These are phyloP conservation scores for Hymenoscyphus repandus DNA, from an alignment of 2,329 filamentous ascomycete genomes.

Conservation along the genomic window DNA sequence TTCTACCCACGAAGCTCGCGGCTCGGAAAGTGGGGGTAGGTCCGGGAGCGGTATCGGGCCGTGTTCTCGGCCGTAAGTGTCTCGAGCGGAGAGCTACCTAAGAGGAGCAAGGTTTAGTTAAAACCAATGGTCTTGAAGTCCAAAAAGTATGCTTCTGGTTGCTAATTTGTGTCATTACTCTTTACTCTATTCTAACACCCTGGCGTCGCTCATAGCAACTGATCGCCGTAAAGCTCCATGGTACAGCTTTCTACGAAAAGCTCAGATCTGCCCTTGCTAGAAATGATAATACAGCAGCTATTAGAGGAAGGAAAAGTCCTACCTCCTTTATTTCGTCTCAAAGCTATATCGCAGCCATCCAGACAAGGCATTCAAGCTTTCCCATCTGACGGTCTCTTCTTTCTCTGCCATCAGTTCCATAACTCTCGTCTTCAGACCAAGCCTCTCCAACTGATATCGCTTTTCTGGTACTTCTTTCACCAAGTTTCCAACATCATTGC, in stretches of 20 bases:
- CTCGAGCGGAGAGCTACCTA: too few species aligned
- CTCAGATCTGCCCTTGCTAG: not conserved
- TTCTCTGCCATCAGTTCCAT: constrained; percentile 70
- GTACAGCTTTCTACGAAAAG: constrained; percentile 7
- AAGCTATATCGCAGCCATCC: constrained; percentile 72
- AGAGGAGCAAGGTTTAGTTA: too few species aligned
- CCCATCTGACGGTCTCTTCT: constrained; percentile 68
- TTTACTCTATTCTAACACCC: constrained; percentile 24
- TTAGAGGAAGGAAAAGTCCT: not conserved
- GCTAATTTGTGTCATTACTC: not conserved
- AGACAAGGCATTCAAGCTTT: constrained; percentile 67
- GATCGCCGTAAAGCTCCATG: constrained; percentile 5
- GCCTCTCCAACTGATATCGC: constrained; percentile 57
- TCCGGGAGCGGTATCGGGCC: too few species aligned
- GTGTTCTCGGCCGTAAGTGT: too few species aligned
- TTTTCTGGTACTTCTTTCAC: constrained; percentile 69
- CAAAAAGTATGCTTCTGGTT: not conserved
- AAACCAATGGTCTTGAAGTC: too few species aligned
- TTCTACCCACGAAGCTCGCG: too few species aligned
- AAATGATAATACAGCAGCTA: constrained; percentile 20
- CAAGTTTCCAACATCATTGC: constrained; percentile 65
- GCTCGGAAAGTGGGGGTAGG: too few species aligned
- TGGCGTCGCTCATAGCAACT: constrained; percentile 10
- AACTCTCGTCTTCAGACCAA: constrained; percentile 62
- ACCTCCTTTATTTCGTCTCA: constrained; percentile 35